These are phyloP conservation scores for Cercospora canescens DNA, from an alignment of 2,329 filamentous ascomycete genomes.

Conservation along the genomic window DNA sequence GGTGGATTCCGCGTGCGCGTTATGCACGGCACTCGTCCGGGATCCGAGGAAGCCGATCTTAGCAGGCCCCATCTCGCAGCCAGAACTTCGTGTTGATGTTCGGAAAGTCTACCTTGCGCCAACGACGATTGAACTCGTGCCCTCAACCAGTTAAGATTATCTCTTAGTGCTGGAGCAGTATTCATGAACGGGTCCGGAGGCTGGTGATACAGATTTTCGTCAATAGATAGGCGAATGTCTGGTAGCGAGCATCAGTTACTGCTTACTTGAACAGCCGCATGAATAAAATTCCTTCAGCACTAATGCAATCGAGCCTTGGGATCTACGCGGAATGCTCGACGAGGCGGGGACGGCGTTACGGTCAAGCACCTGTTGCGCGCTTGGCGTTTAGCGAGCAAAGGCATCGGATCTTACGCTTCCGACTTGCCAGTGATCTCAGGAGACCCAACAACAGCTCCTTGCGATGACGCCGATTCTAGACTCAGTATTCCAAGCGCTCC, in stretches of 20 bases:
- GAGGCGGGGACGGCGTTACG: not conserved
- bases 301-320: not conserved
- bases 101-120: not conserved
- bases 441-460: not conserved
- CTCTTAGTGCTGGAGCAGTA: not conserved
- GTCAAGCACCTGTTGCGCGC: not conserved
- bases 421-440: not conserved
- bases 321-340: not conserved
- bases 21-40: not conserved
- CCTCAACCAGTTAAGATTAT: rapidly evolving
- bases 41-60: not conserved
- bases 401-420: not conserved
- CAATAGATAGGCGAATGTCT: not conserved
- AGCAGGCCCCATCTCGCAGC: not conserved
- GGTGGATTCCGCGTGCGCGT: not conserved
- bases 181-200: not conserved
- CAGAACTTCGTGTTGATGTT: not conserved
- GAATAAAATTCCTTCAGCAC: not conserved
- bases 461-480: not conserved
- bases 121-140: not conserved
- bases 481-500: not conserved
- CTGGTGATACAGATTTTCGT: not conserved
- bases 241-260: not conserved
- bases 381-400: not conserved
- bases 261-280: not conserved